phyloP scores from a whole-genome alignment of 306 rosid species.

The Dicorynia guianensis region DNA sequence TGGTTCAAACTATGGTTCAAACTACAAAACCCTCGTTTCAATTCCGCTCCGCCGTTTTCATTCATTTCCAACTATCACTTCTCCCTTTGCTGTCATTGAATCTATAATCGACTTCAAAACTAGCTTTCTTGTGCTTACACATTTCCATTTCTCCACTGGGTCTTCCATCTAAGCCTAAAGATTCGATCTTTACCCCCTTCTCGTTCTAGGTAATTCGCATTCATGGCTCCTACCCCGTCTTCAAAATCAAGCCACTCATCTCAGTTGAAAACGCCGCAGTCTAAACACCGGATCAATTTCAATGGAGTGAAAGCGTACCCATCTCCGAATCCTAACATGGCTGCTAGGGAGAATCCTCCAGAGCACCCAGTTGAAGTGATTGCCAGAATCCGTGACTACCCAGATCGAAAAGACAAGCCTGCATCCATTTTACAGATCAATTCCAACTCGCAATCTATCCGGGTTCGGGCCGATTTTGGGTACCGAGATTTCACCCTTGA shows the following conservation, averaged over 20 bases:
- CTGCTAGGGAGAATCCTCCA: slow-evolving; percentile 54
- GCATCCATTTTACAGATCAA: slow-evolving; percentile 64
- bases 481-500: slow-evolving; percentile 94
- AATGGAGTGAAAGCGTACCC: slow-evolving; percentile 56
- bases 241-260: slow-evolving; percentile 65
- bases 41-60: slow-evolving; percentile 2
- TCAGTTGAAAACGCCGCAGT: slow-evolving; percentile 75
- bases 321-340: slow-evolving; percentile 67
- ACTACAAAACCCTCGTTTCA: slow-evolving; percentile 37
- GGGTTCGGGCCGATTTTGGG: slow-evolving; percentile 92
- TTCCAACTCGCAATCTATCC: slow-evolving; percentile 56
- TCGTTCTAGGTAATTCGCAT: slow-evolving; percentile 30
- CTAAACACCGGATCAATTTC: slow-evolving; percentile 84
- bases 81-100: slow-evolving; percentile 37
- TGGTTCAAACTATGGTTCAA: slow-evolving; percentile 22
- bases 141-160: slow-evolving; percentile 4
- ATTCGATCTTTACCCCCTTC: slow-evolving; percentile 50
- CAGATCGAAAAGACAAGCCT: slow-evolving; percentile 80
- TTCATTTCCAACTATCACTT: slow-evolving; percentile 15
- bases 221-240: slow-evolving; percentile 98
- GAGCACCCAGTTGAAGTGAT: slow-evolving; percentile 95
- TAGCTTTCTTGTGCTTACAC: slow-evolving; percentile 24
- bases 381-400: slow-evolving; percentile 92
- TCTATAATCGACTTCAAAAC: slow-evolving; percentile 3
- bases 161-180: slow-evolving; percentile 15